Percentiles rank a stretch among this genome's conserved stretches.
Evolutionary conservation across 306 rosid species (phyloP).

Genomic region (Bauhinia variegata): DNA sequence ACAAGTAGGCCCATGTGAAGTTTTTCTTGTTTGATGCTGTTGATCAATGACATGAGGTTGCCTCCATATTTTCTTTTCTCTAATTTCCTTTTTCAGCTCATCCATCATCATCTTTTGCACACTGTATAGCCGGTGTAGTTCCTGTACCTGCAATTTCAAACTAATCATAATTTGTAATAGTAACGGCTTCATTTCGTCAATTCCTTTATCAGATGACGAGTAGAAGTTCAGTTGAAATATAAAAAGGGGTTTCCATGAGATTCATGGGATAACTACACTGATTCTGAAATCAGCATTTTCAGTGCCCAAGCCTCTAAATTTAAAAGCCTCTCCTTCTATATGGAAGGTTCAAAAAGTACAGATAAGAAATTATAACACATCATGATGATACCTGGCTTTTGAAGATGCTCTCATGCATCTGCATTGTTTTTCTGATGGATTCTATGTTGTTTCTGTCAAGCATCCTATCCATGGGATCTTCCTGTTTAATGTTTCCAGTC

Average conservation of each 20-base stretch:
- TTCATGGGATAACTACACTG: constrained; percentile 14
- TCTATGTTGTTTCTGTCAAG: constrained; percentile 62
- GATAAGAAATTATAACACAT: constrained; percentile 26
- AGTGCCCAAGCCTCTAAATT: constrained; percentile 8
- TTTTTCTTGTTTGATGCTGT: constrained; percentile 40
- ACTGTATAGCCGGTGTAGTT: constrained; percentile 77
- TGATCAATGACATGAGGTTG: constrained; percentile 44
- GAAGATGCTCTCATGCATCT: constrained; percentile 80
- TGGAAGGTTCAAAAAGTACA: neutral
- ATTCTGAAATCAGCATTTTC: constrained; percentile 13
- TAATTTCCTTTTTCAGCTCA: constrained; percentile 54
- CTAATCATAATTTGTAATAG: constrained; percentile 22
- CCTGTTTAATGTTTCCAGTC: constrained; percentile 44
- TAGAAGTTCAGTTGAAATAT: neutral
- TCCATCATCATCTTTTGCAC: constrained; percentile 83
- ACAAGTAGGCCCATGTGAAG: constrained; percentile 37
- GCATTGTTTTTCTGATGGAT: constrained; percentile 80
- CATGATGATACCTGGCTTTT: constrained; percentile 70
- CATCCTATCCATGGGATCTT: constrained; percentile 59
- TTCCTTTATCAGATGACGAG: constrained; percentile 19
- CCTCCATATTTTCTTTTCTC: constrained; percentile 44
- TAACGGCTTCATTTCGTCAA: constrained; percentile 10
- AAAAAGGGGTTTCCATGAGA: constrained; percentile 1
- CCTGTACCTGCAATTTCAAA: constrained; percentile 64
- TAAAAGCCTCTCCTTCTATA: neutral